Conservation (phyloP, 2,329 filamentous ascomycete species). For the Apiospora arundinis region DNA sequence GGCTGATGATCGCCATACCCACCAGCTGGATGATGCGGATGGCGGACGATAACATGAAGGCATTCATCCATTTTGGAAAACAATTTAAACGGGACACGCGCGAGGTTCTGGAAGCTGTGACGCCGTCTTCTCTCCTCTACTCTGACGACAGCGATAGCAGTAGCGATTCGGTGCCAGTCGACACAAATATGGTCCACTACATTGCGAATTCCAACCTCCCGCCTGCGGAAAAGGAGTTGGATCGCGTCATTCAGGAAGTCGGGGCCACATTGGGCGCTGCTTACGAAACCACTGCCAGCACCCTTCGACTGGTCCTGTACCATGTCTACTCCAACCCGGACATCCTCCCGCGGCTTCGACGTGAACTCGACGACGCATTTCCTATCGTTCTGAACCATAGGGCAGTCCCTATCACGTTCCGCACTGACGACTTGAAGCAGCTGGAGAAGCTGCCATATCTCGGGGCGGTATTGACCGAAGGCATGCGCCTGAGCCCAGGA, state of each 20-base stretch:
- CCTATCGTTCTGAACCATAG: background rate
- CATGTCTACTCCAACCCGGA: conserved; percentile 31
- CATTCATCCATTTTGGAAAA: conserved; percentile 23
- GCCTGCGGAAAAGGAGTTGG: background rate
- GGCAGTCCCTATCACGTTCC: too few species aligned
- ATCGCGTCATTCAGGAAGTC: background rate
- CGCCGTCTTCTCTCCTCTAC: background rate
- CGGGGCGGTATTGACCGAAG: background rate
- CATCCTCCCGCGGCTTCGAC: conserved; percentile 25
- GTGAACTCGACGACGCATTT: conserved; percentile 21
- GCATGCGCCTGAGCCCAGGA: background rate
- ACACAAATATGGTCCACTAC: background rate
- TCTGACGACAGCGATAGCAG: background rate
- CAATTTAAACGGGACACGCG: background rate
- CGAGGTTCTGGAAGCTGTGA: background rate
- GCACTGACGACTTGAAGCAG: background rate
- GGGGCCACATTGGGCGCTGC: conserved; percentile 28
- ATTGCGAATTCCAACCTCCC: background rate
- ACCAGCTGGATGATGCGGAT: conserved; percentile 23
- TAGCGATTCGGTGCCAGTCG: background rate
- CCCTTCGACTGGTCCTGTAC: conserved; percentile 31
- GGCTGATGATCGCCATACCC: conserved; percentile 26
- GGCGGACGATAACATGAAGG: conserved; percentile 22
- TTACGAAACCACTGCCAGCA: conserved; percentile 38
- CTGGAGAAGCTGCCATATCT: background rate